Percentiles rank a stretch among this genome's conserved stretches.
Conservation (phyloP, 2,329 filamentous ascomycete species). For the Dactylonectria estremocensis region DNA sequence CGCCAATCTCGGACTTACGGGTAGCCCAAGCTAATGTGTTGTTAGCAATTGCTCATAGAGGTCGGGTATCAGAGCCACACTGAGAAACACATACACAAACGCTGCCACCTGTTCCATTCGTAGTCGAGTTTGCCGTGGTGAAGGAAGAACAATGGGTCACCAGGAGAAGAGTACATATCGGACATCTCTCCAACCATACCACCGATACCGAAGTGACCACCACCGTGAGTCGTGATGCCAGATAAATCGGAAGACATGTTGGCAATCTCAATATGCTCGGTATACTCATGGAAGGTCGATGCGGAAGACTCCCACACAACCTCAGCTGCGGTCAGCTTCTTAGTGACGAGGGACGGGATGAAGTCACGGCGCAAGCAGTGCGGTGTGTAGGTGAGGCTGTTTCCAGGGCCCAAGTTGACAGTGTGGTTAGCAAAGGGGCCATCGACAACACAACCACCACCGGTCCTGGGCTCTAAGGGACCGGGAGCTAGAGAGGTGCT, state of each 20-base stretch:
- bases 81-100: conserved; percentile 8
- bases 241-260: conserved; percentile 23
- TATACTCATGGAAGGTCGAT: conserved; percentile 10
- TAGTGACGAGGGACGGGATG: conserved; percentile 18
- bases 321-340: conserved; percentile 16
- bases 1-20: conserved; percentile 19
- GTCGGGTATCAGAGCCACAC: background rate
- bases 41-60: conserved; percentile 10
- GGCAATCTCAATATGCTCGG: conserved; percentile 20
- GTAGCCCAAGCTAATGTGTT: conserved; percentile 21
- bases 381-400: conserved; percentile 19
- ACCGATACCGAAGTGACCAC: conserved; percentile 21
- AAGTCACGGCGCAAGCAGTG: conserved; percentile 23
- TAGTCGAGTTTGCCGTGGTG: conserved; percentile 21
- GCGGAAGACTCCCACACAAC: conserved; percentile 22
- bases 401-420: conserved; percentile 11
- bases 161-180: conserved; percentile 24
- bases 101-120: conserved; percentile 27
- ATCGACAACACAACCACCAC: conserved; percentile 16
- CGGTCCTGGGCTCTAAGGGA: conserved; percentile 18
- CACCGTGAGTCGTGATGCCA: conserved; percentile 20
- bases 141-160: conserved; percentile 19
- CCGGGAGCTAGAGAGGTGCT: conserved; percentile 20
- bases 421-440: conserved; percentile 25
- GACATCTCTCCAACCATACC: conserved; percentile 24